Percentiles rank a stretch among this genome's conserved stretches.
Evolutionary conservation across 768 basidiomycete species (phyloP).

Genomic region (Suillus weaverae): DNA sequence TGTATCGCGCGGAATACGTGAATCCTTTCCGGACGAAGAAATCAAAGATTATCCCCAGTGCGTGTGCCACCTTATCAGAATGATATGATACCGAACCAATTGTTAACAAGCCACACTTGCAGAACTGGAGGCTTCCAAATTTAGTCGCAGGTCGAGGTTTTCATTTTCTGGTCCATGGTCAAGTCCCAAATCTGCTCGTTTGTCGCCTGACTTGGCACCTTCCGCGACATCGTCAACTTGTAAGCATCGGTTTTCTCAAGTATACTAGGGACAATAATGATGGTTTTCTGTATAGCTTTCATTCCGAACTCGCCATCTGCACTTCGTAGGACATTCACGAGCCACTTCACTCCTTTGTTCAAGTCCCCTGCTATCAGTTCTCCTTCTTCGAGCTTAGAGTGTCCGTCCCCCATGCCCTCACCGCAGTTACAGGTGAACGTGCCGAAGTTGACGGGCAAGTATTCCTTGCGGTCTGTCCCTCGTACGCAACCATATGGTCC

Average conservation of each 20-base stretch:
- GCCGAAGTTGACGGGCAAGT: constrained; percentile 17
- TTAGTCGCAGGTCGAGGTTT: not conserved
- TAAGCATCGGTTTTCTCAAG: not conserved
- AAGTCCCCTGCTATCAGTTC: constrained; percentile 17
- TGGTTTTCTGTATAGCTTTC: not conserved
- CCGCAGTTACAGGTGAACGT: constrained; percentile 8
- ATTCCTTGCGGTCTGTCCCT: constrained; percentile 25
- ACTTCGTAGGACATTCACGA: constrained; percentile 14
- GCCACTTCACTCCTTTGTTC: constrained; percentile 26
- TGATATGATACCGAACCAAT: not conserved
- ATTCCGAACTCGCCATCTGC: not conserved
- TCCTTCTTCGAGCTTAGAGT: constrained; percentile 7
- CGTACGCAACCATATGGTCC: constrained; percentile 41
- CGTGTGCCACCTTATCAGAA: not conserved
- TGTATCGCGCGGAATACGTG: constrained; percentile 15
- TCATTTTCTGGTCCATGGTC: constrained; percentile 5
- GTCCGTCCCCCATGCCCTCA: constrained; percentile 1
- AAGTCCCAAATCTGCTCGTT: not conserved
- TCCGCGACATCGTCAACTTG: not conserved
- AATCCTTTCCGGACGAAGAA: constrained; percentile 19
- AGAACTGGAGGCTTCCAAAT: not conserved
- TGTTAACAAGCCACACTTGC: not conserved
- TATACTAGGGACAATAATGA: not conserved
- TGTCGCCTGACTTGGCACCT: not conserved
- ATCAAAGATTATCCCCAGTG: constrained; percentile 13